Conservation (phyloP, 1,284 basidiomycete species). For the Grifola frondosa region DNA sequence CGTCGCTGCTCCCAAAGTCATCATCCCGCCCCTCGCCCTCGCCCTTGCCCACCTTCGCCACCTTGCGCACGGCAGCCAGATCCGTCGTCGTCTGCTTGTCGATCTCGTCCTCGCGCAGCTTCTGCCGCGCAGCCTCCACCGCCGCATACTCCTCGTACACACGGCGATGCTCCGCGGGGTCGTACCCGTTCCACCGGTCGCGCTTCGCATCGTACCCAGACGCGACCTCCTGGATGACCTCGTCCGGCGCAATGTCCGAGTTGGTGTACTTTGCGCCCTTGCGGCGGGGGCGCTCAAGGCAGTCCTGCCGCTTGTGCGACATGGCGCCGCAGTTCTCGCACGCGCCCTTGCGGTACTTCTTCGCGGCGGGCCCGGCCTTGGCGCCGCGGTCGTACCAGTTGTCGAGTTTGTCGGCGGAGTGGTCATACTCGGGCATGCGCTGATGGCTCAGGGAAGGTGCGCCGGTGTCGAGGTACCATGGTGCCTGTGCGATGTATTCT, state of each 20-base stretch:
- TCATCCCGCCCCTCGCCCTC: constrained; percentile 69
- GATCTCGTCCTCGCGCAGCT: constrained; percentile 92
- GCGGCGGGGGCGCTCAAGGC: constrained; percentile 94
- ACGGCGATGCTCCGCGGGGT: constrained; percentile 80
- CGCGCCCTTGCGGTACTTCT: constrained; percentile 96
- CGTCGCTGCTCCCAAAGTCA: constrained; percentile 97
- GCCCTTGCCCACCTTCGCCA: constrained; percentile 63
- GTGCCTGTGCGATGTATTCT: constrained; percentile 95
- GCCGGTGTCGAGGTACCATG: constrained; percentile 96
- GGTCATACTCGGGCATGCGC: constrained; percentile 73
- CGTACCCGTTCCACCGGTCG: constrained; percentile 99
- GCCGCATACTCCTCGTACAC: constrained; percentile 96
- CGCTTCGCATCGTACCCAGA: constrained; percentile 94
- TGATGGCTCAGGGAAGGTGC: constrained; percentile 93
- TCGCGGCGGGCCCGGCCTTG: constrained; percentile 85
- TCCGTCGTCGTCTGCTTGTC: constrained; percentile 96
- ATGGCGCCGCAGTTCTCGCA: constrained; percentile 99
- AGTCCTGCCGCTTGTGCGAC: constrained; percentile 90
- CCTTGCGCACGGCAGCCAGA: constrained; percentile 56
- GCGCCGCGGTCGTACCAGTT: constrained; percentile 93
- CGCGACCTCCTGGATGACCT: constrained; percentile 79
- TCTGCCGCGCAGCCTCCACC: constrained; percentile 87
- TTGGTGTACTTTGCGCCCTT: constrained; percentile 95
- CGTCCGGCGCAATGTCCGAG: constrained; percentile 89
- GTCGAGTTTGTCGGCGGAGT: constrained; percentile 70